Base-by-base conservation (phyloP, 164 flowering plant species). In the Houttuynia cordata region DNA sequence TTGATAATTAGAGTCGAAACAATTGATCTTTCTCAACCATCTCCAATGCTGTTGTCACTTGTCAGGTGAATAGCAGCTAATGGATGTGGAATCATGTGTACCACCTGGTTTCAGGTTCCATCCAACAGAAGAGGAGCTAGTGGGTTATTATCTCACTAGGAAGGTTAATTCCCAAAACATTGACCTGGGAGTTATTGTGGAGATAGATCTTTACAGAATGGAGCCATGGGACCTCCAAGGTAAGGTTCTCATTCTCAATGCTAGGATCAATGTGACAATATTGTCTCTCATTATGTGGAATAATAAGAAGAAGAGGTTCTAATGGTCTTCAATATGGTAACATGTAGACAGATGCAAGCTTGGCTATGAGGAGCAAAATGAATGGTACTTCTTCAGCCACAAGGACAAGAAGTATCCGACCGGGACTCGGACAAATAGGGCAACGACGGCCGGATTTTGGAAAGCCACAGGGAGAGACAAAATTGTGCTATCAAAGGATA, bases 171-270 rank as follows among this genome's bases (percentile, higher is more conserved):
- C 80, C 1, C 59, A 74, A 42, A 79, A 76, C 71, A 79, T 86
- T 54, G 92, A 86, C 62, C 62, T 85, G 20, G 87, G 84, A 60
- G 84, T 88, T 39, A 88, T 88, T 52, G 61, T 69, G 22, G 92
- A 85, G 52, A 64, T 88, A 67, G 96, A 88, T 74, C 90, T 88
- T 64, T 88, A 88, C 80, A 80, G 80, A 56, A 85, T 85, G 52
- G 96, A 88, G 66, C 96, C 96, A 55, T 85, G 92, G 96, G 90
- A 88, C 61, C 81, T 88, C 63, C 83, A 83, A 85, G 96, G 96
- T 88, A 80, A 1, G 58, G 18, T 12, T 12, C 17, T 45, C 13
- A 45, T n/a, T n/a, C n/a, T 10, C 14, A 12, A 17, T 12, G 14
- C 49, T 12, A 12, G 17, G 49, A 12, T 45, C 49, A 45, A 45